Percentiles rank a stretch among this genome's conserved stretches.
Conservation (phyloP, 1,139 yeast species). For the Candida gigantensis region DNA sequence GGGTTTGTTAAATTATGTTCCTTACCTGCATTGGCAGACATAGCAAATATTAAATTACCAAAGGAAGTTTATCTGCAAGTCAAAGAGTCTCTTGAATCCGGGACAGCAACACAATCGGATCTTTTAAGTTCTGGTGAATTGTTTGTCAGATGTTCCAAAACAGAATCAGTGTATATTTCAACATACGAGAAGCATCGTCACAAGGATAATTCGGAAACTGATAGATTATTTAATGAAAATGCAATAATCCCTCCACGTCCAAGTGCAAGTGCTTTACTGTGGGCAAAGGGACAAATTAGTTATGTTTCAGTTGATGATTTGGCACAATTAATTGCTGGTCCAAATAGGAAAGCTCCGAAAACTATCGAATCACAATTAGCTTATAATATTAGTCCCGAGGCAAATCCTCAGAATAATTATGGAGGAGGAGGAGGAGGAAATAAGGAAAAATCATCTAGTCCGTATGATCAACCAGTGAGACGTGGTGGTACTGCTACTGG, state of each 20-base stretch:
- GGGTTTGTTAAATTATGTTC: constrained; percentile 43
- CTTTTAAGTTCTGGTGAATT: constrained; percentile 75
- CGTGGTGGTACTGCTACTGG: constrained; percentile 20
- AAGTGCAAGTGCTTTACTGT: constrained; percentile 72
- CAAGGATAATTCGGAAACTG: constrained; percentile 34
- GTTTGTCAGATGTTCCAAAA: constrained; percentile 55
- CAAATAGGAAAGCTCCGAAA: constrained; percentile 54
- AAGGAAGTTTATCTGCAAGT: constrained; percentile 32
- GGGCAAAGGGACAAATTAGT: constrained; percentile 78
- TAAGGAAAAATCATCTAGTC: constrained; percentile 25
- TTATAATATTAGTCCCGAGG: constrained; percentile 52
- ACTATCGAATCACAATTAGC: constrained; percentile 60
- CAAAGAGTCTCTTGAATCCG: constrained; percentile 24
- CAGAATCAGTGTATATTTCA: constrained; percentile 48
- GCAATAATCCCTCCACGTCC: constrained; percentile 78
- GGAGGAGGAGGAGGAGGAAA: constrained; percentile 20
- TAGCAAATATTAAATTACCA: constrained; percentile 38
- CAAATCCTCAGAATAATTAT: constrained; percentile 37
- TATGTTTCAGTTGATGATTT: constrained; percentile 61
- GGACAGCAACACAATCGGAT: constrained; percentile 26
- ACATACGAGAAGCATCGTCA: constrained; percentile 15
- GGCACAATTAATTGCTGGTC: constrained; percentile 59
- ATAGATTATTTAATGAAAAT: constrained; percentile 59
- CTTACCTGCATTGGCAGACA: constrained; percentile 41
- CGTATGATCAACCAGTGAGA: constrained; percentile 53